Conservation (phyloP, 306 rosid species). For the Medicago lupulina region DNA sequence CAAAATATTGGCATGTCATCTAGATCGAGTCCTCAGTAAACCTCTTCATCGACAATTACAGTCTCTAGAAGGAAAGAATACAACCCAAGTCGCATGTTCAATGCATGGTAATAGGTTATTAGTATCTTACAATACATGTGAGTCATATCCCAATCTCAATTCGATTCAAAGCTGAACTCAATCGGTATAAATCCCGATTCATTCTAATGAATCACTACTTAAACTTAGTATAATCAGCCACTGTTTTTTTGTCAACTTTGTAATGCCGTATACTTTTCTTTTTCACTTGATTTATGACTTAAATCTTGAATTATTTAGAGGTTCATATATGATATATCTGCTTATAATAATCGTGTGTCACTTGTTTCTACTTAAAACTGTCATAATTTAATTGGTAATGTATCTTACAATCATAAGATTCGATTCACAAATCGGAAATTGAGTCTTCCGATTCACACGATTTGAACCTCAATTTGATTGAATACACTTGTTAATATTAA, state of each 20-base stretch:
- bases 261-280: background rate
- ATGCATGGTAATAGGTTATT: no score
- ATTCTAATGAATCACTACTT: background rate
- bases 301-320: no score
- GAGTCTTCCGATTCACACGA: background rate
- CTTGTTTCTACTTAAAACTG: background rate
- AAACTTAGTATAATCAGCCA: background rate
- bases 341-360: background rate
- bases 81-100: background rate
- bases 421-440: background rate
- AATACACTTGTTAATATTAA: no score
- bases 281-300: no score
- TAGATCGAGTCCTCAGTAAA: background rate
- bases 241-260: background rate
- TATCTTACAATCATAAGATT: background rate
- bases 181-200: background rate
- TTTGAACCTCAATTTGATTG: no score
- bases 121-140: background rate
- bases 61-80: constrained; percentile 18
- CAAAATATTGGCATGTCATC: no score
- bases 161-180: background rate
- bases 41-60: background rate
- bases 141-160: background rate
- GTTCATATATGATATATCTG: no score
- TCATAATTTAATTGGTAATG: background rate